Base-by-base conservation (phyloP, 345 rosid species). In the Aethionema arabicum region DNA sequence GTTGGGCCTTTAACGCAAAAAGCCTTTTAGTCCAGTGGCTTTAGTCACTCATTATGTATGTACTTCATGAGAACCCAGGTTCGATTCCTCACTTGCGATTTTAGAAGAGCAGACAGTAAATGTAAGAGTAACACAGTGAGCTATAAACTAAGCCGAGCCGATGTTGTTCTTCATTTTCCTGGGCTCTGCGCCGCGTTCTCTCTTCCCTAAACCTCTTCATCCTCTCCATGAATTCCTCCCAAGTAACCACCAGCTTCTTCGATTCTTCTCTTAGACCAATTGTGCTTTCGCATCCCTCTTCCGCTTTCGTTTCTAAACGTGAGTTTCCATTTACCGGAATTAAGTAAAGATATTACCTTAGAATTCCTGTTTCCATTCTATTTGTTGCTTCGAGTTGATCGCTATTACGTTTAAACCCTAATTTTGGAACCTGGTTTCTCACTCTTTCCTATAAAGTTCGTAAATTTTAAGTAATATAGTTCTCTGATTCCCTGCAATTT, bases 161-260 rank as follows among this genome's bases (percentile, higher is more conserved):
- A 51, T 43, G 55, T 43, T 59, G 55, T 43, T 59, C 49, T 30
- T 47, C 11, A 48, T 69, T 59, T 41, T 41, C 72, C 38, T 67
- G 54, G 52, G 13, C 51, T 53, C 61, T 54, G 16, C 68, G 73
- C 68, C 74, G 68, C 63, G 44, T 27, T 62, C 6, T 46, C 52
- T 44, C 63, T 62, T 2, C 2, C 27, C 27, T 21, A 21, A 21
- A 21, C 27, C 27, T 21, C 27, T 21, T 21, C 45, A 62, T 3
- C 74, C 52, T 55, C 63, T 62, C 52, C 27, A 69, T 69, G 74
- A 69, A 55, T 62, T 21, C 63, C 4, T 62, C 63, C 14, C 68
- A 69, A 69, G 58, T 68, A 21, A 21, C 27, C 27, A 21, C 27
- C 41, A 61, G 68, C 46, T 41, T 69, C 74, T 56, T 61, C 41